Evolutionary conservation across 768 basidiomycete species (phyloP), one percentile per base, ranked within the genome.

Genomic region (Boletus speciosus): DNA sequence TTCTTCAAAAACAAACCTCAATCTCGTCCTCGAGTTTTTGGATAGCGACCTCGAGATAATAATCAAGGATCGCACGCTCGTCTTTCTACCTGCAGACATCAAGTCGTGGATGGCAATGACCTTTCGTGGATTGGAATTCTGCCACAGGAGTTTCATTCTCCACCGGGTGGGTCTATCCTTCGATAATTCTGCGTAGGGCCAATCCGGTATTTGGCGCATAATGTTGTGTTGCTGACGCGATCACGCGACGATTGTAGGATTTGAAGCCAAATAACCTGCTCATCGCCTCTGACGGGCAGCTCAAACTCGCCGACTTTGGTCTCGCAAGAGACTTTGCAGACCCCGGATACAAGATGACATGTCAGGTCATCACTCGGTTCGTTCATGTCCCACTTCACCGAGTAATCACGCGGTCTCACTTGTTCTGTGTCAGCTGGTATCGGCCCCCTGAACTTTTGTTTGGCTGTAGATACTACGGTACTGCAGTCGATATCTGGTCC

Each of bases 51-150:
- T 99, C 32, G 97, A 99, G 73, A 92, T 92, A 71, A 86, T 98
- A 62, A 98, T 99, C 71, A 93, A 93, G 66, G 95, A 99, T 71
- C 81, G 91, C 40, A 79, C 86, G 1, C 84, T 97, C 52, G 90
- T 98, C 23, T 98, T 99, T 69, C 78, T 94, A 32, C 90, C 92
- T 4, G 92, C 91, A 1, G 97, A 99, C 70, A 94, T 98, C 74
- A 99, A 99, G 71, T 88, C 89, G 58, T 99, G 97, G 96, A 92
- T 97, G 83, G 90, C 91, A 11, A 98, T 98, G 97, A 94, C 90
- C 0, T 85, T 98, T 66, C 85, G 94, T 38, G 97, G 97, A 2
- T 78, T 99, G n/a, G 97, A 98, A 71, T 98, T 97, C 69, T 98
- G 97, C 62, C 97, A 99, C 67, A 76, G 95, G 48, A 95, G 94